phyloP scores from a whole-genome alignment of 257 asterid genomes.

The Craterostigma plantagineum region DNA sequence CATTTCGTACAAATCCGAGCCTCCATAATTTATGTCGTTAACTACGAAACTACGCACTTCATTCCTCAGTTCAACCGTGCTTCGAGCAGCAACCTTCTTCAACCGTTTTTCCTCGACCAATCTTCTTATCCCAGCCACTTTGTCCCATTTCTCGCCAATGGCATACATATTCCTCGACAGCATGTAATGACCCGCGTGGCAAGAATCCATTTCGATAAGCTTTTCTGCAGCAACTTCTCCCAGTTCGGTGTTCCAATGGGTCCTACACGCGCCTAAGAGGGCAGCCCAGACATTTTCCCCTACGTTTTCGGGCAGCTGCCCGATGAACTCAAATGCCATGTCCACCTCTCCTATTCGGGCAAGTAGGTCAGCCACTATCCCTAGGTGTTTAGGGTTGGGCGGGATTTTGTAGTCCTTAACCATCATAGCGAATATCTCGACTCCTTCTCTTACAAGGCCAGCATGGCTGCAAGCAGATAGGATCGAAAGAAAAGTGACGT shows the following conservation, averaged over 20 bases:
- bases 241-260: conserved; percentile 32
- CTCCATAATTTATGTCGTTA: conserved; percentile 20
- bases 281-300: conserved; percentile 53
- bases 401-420: conserved; percentile 23
- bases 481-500: conserved; percentile 41
- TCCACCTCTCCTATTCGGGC: conserved; percentile 50
- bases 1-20: neutral
- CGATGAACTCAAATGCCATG: conserved; percentile 33
- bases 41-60: conserved; percentile 16
- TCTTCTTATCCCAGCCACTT: conserved; percentile 34
- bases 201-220: conserved; percentile 19
- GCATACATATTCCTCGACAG: conserved; percentile 50
- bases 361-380: conserved; percentile 44
- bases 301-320: conserved; percentile 18
- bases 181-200: conserved; percentile 30
- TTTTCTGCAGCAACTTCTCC: conserved; percentile 47
- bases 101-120: conserved; percentile 23
- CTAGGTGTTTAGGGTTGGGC: conserved; percentile 54
- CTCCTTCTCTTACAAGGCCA: conserved; percentile 41
- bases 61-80: conserved; percentile 22
- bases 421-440: conserved; percentile 32
- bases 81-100: conserved; percentile 31
- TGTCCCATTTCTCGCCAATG: conserved; percentile 39
- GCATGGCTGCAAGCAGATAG: conserved; percentile 70
- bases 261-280: conserved; percentile 44